Base-by-base conservation (phyloP, 2,329 filamentous ascomycete genomes). In the Volutella citrinella region DNA sequence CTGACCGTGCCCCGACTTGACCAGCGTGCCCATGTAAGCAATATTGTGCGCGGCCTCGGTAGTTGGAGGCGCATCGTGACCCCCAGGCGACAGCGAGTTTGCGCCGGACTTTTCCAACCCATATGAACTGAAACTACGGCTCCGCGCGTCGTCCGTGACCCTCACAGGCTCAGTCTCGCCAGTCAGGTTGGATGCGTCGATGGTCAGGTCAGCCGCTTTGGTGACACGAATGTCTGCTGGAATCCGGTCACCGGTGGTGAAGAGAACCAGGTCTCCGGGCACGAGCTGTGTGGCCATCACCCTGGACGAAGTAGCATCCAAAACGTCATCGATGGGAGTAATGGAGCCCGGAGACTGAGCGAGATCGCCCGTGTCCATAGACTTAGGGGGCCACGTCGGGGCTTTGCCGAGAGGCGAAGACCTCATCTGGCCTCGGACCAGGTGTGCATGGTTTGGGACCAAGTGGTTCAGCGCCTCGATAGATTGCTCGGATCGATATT, bases 401-500 rank as follows among this genome's bases (percentile, higher is more conserved):
- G 60, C 57, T 30, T 61, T 68, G 17, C 55, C 52, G 12, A 55
- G 40, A 5, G 55, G 33, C 9, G 53, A 20, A 6, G 57, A 40
- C 21, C 58, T 65, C 27, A 61, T 38, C 24, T 68, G 60, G 19
- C 74, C 72, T 42, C 94, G 82, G 40, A 98, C 87, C n/a, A 97
- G 72, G 65, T 98, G 90, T 19, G 94, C 93, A 59, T 90, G 88
- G 59, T 97, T 94, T 18, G 93, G 94, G 1, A 98, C 91, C 17
- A 98, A 70, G 52, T 93, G 87, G 56, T 86, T 96, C 49, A 98
- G 70, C 14, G 93, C 93, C 63, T 98, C 93, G 47, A 98, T 80
- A 4, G 91, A 97, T 64, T 98, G 94, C 60, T 98, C 93, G 7
- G 93, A 97, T 39, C 93, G 77, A 61, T 98, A 98, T 64, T 98